Evolutionary conservation across 2,329 filamentous ascomycete species (phyloP), one percentile per base, ranked within the genome.

Genomic region (Nemania bipapillata): DNA sequence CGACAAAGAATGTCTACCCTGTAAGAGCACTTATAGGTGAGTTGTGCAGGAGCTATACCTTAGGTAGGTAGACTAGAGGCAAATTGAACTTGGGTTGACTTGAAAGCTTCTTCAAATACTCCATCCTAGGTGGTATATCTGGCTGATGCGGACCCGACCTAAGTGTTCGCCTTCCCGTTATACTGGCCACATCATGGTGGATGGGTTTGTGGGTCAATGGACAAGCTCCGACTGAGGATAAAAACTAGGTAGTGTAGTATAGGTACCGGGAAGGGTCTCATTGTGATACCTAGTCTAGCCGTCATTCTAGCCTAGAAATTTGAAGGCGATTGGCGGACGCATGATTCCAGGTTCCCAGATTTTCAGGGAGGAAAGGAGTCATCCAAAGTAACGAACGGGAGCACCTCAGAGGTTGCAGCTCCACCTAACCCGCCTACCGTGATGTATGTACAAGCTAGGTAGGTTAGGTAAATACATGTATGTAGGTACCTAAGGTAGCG

Each of bases 301-400:
- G 3, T 45, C 40, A 20, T n/a, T 45, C 40, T 45, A 45, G 40
- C 47, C 24, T 50, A 32, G 57, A 49, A 26, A 58, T 58, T 54
- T 20, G 30, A 57, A 58, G 63, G 20, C 63, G 62, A 66, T 69
- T 69, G 66, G 66, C 54, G 66, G 57, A 55, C 32, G 54, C 40
- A 59, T 17, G 37, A 11, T 45, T 45, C 49, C 49, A 30, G 37
- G 47, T 30, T 58, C 37, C 62, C 52, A 57, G 53, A 24, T 58
- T 42, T 11, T 11, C 17, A 52, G 28, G 30, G 40, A 52, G 35
- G 32, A 22, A 53, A 5, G 1, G 49, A 62, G 12, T 24, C 15
- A 37, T 15, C 17, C 30, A 26, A 52, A 40, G 60, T 66, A 22
- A 3, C 17, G 47, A 5, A 66, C 57, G 64, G 53, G 57, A 56